Percentiles rank a stretch among this genome's conserved stretches.
Evolutionary conservation across 257 asterid genomes (phyloP).

Genomic region (Solanum bukasovii): DNA sequence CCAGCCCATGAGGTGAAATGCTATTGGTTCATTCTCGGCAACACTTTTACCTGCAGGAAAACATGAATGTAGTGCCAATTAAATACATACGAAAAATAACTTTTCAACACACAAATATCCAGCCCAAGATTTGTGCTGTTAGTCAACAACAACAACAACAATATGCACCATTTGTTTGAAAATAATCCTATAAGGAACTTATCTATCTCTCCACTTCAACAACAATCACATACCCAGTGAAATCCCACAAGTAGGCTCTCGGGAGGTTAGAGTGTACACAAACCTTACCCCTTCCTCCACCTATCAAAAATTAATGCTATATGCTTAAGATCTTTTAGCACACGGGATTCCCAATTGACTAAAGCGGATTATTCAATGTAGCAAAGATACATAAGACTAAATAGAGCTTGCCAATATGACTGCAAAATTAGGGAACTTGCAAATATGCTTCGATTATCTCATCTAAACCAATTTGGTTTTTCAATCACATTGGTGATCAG

Average conservation of each 20-base stretch:
- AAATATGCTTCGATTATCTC: neutral
- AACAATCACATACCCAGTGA: neutral
- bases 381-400: neutral
- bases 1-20: constrained; percentile 61
- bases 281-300: neutral
- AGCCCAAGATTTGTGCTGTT: neutral
- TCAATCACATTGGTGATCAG: neutral
- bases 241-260: neutral
- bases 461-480: neutral
- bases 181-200: neutral
- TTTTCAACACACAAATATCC: neutral
- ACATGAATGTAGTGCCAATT: neutral
- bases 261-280: neutral
- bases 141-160: neutral
- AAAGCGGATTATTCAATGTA: neutral
- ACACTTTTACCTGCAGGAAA: constrained; percentile 26
- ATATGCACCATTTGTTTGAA: neutral
- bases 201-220: neutral
- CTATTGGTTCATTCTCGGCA: constrained; percentile 19
- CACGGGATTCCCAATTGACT: neutral
- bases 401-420: neutral
- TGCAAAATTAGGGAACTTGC: neutral
- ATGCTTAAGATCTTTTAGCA: neutral
- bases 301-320: neutral
- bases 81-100: neutral